phyloP scores from a whole-genome alignment of 257 asterid genomes.

The Prunella vulgaris region DNA sequence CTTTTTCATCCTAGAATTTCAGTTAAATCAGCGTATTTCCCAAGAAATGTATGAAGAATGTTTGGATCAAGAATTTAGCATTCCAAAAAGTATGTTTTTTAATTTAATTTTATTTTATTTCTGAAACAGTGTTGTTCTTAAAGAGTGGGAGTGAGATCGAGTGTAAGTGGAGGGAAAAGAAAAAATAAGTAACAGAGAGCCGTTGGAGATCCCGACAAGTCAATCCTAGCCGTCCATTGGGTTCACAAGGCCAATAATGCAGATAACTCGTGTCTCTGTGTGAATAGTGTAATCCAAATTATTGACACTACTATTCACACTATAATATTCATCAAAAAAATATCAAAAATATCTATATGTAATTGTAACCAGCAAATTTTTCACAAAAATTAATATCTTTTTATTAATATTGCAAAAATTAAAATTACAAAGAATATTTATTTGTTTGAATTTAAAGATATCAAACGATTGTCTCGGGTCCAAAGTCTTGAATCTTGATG shows the following conservation, averaged over 20 bases:
- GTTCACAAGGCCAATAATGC: not conserved
- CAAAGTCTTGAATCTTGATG: too few relatives aligned
- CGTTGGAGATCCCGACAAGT: conserved; percentile 18
- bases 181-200: conserved; percentile 15
- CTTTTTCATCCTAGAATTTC: not conserved
- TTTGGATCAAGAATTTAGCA: not conserved
- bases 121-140: not conserved
- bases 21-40: not conserved
- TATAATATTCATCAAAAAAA: too few relatives aligned
- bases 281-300: not conserved
- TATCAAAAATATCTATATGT: too few relatives aligned
- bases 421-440: too few relatives aligned
- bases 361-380: too few relatives aligned
- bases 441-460: too few relatives aligned
- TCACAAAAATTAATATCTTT: too few relatives aligned
- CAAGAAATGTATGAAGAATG: not conserved
- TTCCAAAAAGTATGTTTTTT: not conserved
- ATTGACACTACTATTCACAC: too few relatives aligned
- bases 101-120: not conserved
- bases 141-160: not conserved
- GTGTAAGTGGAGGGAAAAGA: conserved; percentile 29
- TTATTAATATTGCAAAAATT: too few relatives aligned
- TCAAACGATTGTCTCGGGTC: too few relatives aligned
- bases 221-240: not conserved
- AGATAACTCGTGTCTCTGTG: not conserved